phyloP scores from a whole-genome alignment of 345 rosid genomes.

The Lagerstroemia speciosa region DNA sequence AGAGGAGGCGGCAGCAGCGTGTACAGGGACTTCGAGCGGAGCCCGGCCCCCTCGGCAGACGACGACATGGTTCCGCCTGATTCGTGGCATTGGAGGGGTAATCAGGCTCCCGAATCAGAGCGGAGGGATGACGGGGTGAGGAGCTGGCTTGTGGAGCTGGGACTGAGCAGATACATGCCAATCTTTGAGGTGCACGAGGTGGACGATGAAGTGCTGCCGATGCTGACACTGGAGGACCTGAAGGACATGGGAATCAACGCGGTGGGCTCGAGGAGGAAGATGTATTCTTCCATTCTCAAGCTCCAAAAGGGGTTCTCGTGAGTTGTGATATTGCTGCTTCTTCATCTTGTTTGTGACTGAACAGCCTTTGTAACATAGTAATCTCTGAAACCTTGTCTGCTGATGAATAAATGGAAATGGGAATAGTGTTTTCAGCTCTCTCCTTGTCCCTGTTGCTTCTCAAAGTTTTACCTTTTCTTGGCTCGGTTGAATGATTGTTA shows the following conservation, averaged over 20 bases:
- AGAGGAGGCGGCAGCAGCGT: conserved; percentile 21
- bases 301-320: conserved; percentile 56
- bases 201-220: conserved; percentile 61
- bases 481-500: too few species aligned
- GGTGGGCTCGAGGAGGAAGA: conserved; percentile 60
- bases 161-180: conserved; percentile 56
- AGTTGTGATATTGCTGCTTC: conserved; percentile 13
- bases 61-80: conserved; percentile 16
- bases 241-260: conserved; percentile 73
- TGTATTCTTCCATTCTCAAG: conserved; percentile 56
- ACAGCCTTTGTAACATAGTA: too few species aligned
- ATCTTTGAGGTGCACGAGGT: conserved; percentile 69
- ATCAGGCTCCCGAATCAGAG: too few species aligned
- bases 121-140: conserved; percentile 43
- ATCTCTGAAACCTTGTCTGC: too few species aligned
- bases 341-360: too few species aligned
- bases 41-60: conserved; percentile 30
- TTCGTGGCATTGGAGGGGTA: conserved; percentile 25
- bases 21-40: conserved; percentile 32
- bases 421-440: too few species aligned
- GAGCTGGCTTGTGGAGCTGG: conserved; percentile 55
- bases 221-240: conserved; percentile 63
- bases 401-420: too few species aligned
- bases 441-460: too few species aligned
- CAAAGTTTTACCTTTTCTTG: too few species aligned